Base-by-base conservation (phyloP, 164 flowering plant genomes). In the Tetracentron sinense region DNA sequence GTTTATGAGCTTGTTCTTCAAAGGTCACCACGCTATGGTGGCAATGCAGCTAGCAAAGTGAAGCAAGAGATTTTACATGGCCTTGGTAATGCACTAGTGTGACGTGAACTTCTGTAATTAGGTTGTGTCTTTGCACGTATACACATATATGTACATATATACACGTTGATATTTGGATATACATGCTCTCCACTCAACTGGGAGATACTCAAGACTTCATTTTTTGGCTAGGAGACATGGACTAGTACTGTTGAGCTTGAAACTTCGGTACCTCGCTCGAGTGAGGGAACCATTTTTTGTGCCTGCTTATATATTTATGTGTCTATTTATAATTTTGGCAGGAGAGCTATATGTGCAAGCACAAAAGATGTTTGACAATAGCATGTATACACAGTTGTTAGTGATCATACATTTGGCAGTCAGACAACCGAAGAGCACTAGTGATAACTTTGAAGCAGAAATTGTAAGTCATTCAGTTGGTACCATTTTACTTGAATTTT, bases 21-120 rank as follows among this genome's bases (percentile, higher is more conserved):
- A 58, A 74, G 72, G 56, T 75, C 87, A 33, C 66, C 79, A 19
- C 80, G 60, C 69, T 69, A 67, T 69, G 72, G 67, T 53, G 79
- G 53, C 29, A 71, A 66, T 71, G 76, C 87, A 54, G 78, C 84
- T 54, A 67, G 51, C 79, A 91, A 87, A 78, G 87, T 85, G 77
- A 89, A 88, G 83, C 96, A 90, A 78, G 99, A 95, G 81, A 85
- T 92, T 61, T 63, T 95, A 63, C 92, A 82, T 69, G 83, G 84
- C 62, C 85, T 95, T 47, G 99, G 99, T 95, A 95, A 74, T 73
- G 55, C 53, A 25, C 26, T 20, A 8, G 21, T 49, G 17, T 17
- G 26, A 38, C 26, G 23, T 57, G 28, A 6, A 7, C 55, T 55
- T 17, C 22, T 49, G 11, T 30, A 10, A 23, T 52, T 16, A 11